Base-by-base conservation (phyloP, 208 protist species). In the Acanthamoeba comandoni region DNA sequence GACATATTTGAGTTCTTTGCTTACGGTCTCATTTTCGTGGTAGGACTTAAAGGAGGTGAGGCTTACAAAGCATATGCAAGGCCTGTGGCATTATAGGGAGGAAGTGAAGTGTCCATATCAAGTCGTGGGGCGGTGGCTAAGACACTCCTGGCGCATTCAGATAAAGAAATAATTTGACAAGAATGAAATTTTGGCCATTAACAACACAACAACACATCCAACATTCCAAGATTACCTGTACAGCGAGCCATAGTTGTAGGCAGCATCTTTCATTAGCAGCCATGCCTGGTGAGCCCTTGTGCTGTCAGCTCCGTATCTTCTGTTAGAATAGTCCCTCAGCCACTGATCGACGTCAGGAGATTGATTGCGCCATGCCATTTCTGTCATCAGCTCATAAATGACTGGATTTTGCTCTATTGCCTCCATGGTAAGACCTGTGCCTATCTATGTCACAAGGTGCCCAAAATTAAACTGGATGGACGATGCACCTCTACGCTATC, bases 341-440 rank as follows among this genome's bases (percentile, higher is more conserved):
- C 93, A 94, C 2, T 60, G n/a, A 22, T 75, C 43, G 1, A 94
- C 24, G 9, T 84, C 55, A 9, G 60, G 51, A 0, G 87, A 31
- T 17, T 19, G 51, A 0, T 29, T 39, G 12, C 82, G 62, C 94
- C 95, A 96, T 53, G 67, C 92, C 58, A 55, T 94, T 24, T 96
- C 92, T 58, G 94, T 29, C 91, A 96, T 94, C 15, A 96, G 53
- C 43, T 96, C 94, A 57, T 96, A 96, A 35, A 96, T 62, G 31
- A 93, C 53, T 9, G 85, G 88, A 53, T 95, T 96, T 64, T 96
- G 92, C 52, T 95, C 91, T 52, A 96, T 95, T 39, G 71, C 95
- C 65, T 96, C 95, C 49, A 91, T 80, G 13, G 95, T 96, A 17
- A 96, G 19, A 0, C 95, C 95, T 19, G 94, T 87, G 15, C 95